Evolutionary conservation across 768 basidiomycete species (phyloP).

Genomic region (Suillus luteus): DNA sequence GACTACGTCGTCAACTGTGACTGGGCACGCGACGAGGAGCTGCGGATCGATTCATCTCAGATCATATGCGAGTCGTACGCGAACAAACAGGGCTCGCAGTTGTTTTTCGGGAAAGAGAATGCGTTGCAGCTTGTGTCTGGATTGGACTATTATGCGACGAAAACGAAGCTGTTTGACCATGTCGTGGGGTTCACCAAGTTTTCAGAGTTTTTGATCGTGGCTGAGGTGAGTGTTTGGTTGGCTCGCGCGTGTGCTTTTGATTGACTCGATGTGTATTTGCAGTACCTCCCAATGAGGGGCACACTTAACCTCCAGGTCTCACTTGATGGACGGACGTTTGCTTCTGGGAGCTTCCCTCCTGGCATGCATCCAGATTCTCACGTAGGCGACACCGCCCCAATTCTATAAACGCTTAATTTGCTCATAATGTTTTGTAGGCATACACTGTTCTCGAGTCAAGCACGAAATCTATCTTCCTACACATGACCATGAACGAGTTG

Average conservation of each 20-base stretch:
- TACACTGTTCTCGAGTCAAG: slow-evolving; percentile 95
- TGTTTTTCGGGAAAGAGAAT: slow-evolving; percentile 48
- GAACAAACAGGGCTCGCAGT: slow-evolving; percentile 82
- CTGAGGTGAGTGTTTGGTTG: slow-evolving; percentile 61
- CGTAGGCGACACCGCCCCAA: slow-evolving; percentile 45
- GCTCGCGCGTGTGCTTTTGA: slow-evolving; percentile 25
- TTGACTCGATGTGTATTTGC: slow-evolving; percentile 11
- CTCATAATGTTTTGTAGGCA: slow-evolving; percentile 48
- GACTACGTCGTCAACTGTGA: slow-evolving; percentile 88
- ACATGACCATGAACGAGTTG: slow-evolving; percentile 87
- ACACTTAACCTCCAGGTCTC: slow-evolving; percentile 89
- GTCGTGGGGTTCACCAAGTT: slow-evolving; percentile 98
- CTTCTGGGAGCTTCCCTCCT: slow-evolving; percentile 87
- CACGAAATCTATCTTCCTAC: slow-evolving; percentile 92
- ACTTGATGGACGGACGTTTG: slow-evolving; percentile 84
- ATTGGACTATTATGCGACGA: slow-evolving; percentile 65
- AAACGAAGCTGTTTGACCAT: slow-evolving; percentile 77
- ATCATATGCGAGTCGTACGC: slow-evolving; percentile 91
- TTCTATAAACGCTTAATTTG: background rate
- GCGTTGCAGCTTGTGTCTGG: slow-evolving; percentile 83
- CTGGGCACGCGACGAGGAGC: slow-evolving; percentile 82
- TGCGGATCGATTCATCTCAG: slow-evolving; percentile 81
- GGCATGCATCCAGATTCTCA: slow-evolving; percentile 89
- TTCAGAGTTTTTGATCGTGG: slow-evolving; percentile 94
- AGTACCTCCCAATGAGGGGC: slow-evolving; percentile 55